Evolutionary conservation across 257 asterid genomes (phyloP), one percentile per base, ranked within the genome.

Genomic region (Primulina eburnea): DNA sequence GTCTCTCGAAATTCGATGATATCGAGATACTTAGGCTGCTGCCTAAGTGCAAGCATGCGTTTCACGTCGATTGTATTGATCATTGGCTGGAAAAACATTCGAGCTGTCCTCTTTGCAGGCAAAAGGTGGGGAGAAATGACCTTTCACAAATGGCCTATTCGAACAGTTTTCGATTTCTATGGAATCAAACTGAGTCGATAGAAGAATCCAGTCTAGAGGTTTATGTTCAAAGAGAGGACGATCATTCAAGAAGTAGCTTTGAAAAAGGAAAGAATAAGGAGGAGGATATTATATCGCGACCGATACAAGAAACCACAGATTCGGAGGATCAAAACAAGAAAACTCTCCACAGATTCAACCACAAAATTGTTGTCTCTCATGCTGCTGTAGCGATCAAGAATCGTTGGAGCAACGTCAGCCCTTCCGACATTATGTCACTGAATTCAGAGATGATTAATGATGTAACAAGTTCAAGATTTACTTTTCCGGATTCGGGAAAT

Each of bases 11-110:
- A 63, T 90, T 90, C 77, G 95, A 83, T 1, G 14, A 80, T 6
- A 62, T 69, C 3, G 90, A 90, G 58, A 79, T 84, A 6, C 86
- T 88, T 0, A 66, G 88, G 55, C 71, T 90, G 10, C 55, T 90
- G 33, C 95, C 95, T 0, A 90, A 88, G 67, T 90, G 95, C 75
- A 84, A 76, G 32, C 96, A 91, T 74, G 95, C 92, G 0, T 91
- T 91, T 56, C 57, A 50, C 8, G 20, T 50, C 56, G 20, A 50
- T 16, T 50, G 56, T 16, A 50, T 50, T 6, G 56, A 50, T 50
- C 21, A 5, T 1, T 50, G 56, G 56, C 56, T 50, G 5, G 56
- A 14, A 50, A 50, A 50, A 50, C 56, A 50, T 16, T 50, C 20
- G 2, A 50, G 20, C 56, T 50, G 56, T 16, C 56, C 56, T 50